Evolutionary conservation across 2,329 filamentous ascomycete genomes (phyloP).

Genomic region (Orbilia oligospora): DNA sequence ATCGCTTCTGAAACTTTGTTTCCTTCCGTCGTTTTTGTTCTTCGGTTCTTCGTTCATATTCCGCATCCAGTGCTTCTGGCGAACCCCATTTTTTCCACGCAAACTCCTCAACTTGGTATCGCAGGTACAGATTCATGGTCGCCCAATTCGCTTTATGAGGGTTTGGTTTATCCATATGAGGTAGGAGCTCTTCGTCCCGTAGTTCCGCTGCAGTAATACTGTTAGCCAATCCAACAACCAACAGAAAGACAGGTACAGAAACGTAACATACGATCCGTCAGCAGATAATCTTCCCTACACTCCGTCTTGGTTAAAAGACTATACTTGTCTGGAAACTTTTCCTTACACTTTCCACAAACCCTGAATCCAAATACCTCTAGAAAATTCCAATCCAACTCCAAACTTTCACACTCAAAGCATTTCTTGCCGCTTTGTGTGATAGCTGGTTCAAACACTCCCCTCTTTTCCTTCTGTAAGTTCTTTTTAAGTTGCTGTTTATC

Average conservation of each 20-base stretch:
- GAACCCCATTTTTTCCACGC: slow-evolving; percentile 96
- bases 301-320: slow-evolving; percentile 97
- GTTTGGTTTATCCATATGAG: slow-evolving; percentile 89
- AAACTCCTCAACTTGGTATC: slow-evolving; percentile 94
- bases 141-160: slow-evolving; percentile 97
- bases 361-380: slow-evolving; percentile 83
- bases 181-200: slow-evolving; percentile 87
- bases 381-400: slow-evolving; percentile 97
- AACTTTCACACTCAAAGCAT: slow-evolving; percentile 84
- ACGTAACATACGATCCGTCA: slow-evolving; percentile 82
- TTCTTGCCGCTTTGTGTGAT: slow-evolving; percentile 78
- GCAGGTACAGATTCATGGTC: slow-evolving; percentile 97
- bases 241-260: not conserved
- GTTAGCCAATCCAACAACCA: slow-evolving; percentile 16
- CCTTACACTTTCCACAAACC: slow-evolving; percentile 88
- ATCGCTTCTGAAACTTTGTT: slow-evolving; percentile 89
- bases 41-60: slow-evolving; percentile 83
- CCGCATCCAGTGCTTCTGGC: slow-evolving; percentile 84
- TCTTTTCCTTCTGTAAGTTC: slow-evolving; percentile 78
- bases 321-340: slow-evolving; percentile 91
- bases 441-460: slow-evolving; percentile 89
- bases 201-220: slow-evolving; percentile 78
- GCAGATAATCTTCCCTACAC: slow-evolving; percentile 91
- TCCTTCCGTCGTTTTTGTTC: slow-evolving; percentile 90
- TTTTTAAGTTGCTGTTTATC: slow-evolving; percentile 82